Evolutionary conservation across 441 rosid genomes (phyloP).

Genomic region (Erysimum pusillum): DNA sequence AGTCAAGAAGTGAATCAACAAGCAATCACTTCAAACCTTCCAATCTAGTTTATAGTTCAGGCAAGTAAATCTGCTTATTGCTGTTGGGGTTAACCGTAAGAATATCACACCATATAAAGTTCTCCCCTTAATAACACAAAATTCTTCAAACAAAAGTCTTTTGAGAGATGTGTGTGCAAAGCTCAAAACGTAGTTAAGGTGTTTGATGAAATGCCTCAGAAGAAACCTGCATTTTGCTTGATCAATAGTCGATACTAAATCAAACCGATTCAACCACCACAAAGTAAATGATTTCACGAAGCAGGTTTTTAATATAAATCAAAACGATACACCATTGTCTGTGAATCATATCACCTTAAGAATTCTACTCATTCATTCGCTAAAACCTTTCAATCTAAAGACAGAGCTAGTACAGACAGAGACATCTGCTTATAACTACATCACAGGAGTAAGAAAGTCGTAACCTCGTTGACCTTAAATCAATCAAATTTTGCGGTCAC

Average conservation of each 20-base stretch:
- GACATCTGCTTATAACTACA: slow-evolving; percentile 17
- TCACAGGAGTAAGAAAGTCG: neutral
- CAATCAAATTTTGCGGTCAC: slow-evolving; percentile 31
- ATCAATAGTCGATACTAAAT: neutral
- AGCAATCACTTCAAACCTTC: neutral
- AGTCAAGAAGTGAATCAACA: neutral
- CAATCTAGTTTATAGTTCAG: neutral
- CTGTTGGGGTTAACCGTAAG: neutral
- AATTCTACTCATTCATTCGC: slow-evolving; percentile 19
- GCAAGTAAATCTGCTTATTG: neutral
- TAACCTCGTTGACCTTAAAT: slow-evolving; percentile 28
- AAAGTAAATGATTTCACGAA: neutral
- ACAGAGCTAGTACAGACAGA: neutral
- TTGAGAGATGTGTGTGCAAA: neutral
- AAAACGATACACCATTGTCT: slow-evolving; percentile 29
- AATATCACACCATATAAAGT: neutral
- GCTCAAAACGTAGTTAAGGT: slow-evolving; percentile 19
- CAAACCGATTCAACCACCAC: neutral
- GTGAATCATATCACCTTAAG: slow-evolving; percentile 14
- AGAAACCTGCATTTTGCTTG: neutral
- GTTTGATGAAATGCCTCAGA: slow-evolving; percentile 40
- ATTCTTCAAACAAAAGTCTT: neutral
- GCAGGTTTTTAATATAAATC: slow-evolving; percentile 1
- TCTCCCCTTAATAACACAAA: neutral
- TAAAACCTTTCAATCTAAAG: slow-evolving; percentile 13